These are phyloP conservation scores for Yamadazyma pseudoaaseri DNA, from an alignment of 1,139 yeast genomes.

Conservation along the genomic window DNA sequence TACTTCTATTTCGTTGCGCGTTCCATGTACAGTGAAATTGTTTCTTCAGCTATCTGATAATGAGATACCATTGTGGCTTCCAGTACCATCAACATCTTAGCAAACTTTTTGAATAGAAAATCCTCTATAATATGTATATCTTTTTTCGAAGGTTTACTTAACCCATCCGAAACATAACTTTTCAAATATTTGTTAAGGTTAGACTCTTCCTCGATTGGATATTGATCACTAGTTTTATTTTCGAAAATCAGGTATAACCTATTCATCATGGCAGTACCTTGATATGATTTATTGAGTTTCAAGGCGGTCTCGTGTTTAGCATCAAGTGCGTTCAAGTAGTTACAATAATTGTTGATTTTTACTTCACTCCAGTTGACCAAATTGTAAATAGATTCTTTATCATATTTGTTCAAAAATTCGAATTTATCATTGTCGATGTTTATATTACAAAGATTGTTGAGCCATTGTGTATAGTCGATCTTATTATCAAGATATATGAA, in stretches of 20 bases:
- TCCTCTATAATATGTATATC: conserved; percentile 16
- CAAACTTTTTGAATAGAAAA: conserved; percentile 10
- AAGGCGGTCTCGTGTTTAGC: conserved; percentile 24
- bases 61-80: conserved; percentile 8
- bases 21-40: not conserved
- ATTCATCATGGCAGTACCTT: conserved; percentile 28
- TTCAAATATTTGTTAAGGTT: conserved; percentile 7
- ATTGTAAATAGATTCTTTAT: conserved; percentile 17
- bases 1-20: not conserved
- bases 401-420: conserved; percentile 13
- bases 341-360: conserved; percentile 37
- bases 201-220: conserved; percentile 3
- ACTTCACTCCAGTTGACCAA: conserved; percentile 39
- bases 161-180: conserved; percentile 6
- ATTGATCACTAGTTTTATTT: not conserved
- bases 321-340: conserved; percentile 38
- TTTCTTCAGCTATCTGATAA: conserved; percentile 8
- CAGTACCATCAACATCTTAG: conserved; percentile 6
- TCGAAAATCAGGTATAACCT: conserved; percentile 36
- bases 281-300: conserved; percentile 3
- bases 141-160: conserved; percentile 3
- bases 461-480: conserved; percentile 22
- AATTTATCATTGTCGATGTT: conserved; percentile 20
- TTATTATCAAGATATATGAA: conserved; percentile 20
- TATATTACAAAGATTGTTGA: conserved; percentile 18